These are phyloP conservation scores for Protomyces inundatus DNA, from an alignment of 1,139 yeast species.

Conservation along the genomic window DNA sequence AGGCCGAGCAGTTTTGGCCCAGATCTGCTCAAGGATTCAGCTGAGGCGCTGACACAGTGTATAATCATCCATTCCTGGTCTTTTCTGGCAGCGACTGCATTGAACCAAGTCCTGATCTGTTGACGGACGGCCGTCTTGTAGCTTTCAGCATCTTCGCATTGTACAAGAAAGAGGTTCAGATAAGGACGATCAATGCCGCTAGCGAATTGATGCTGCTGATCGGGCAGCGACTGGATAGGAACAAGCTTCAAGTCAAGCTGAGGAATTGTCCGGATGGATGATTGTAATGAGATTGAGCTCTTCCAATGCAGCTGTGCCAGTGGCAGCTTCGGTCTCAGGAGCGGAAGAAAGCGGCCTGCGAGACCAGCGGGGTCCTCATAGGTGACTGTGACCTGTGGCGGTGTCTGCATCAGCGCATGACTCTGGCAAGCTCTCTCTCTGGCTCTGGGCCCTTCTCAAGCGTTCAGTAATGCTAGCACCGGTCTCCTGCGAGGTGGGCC, in stretches of 20 bases:
- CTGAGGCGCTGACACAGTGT: conserved; percentile 35
- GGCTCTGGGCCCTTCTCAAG: too few species aligned
- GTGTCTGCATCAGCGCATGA: background rate
- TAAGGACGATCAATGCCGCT: conserved; percentile 48
- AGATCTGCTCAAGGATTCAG: conserved; percentile 13
- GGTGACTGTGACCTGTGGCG: background rate
- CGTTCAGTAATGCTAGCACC: too few species aligned
- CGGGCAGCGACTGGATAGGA: background rate
- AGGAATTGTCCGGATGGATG: background rate
- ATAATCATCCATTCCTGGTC: conserved; percentile 64
- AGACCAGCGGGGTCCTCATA: background rate
- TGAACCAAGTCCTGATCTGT: conserved; percentile 73
- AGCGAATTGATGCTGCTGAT: conserved; percentile 30
- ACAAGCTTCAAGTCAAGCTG: background rate
- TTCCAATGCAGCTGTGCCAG: conserved; percentile 1
- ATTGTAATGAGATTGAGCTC: background rate
- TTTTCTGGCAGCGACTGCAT: conserved; percentile 44
- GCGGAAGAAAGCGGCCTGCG: background rate
- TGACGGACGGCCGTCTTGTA: conserved; percentile 79
- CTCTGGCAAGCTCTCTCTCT: too few species aligned
- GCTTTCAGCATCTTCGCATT: conserved; percentile 60
- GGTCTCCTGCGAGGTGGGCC: too few species aligned
- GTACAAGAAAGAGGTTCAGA: conserved; percentile 63
- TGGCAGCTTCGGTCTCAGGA: background rate
- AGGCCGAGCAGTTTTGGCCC: conserved; percentile 40